phyloP scores from a whole-genome alignment of 192 early-diverging fungal genomes.

The Podila epigama region DNA sequence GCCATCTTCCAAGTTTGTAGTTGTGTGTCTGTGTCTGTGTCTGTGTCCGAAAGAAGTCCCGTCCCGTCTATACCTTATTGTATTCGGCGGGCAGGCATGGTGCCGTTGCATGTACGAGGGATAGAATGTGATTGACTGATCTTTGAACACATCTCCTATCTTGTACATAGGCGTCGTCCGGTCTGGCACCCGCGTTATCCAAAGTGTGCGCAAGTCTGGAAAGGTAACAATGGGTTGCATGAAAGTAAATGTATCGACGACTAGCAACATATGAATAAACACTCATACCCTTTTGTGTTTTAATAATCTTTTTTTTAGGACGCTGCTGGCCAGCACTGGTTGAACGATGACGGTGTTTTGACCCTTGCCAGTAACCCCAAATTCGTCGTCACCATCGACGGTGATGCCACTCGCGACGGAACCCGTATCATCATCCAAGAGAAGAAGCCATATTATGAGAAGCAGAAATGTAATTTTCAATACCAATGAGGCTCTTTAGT shows the following conservation, averaged over 20 bases:
- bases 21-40: too few species aligned
- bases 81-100: neutral
- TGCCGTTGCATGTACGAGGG: neutral
- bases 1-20: too few species aligned
- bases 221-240: conserved; percentile 22
- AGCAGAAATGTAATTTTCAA: conserved; percentile 35
- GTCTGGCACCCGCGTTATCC: conserved; percentile 39
- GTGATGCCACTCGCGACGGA: conserved; percentile 36
- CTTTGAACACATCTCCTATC: neutral
- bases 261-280: neutral
- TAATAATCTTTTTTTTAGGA: conserved; percentile 7
- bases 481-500: too few species aligned
- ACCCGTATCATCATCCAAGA: conserved; percentile 46
- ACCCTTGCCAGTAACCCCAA: conserved; percentile 45
- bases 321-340: conserved; percentile 41
- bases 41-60: too few species aligned
- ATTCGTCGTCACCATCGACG: conserved; percentile 42
- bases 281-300: neutral
- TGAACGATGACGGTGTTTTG: conserved; percentile 48
- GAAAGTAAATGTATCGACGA: too few species aligned
- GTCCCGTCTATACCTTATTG: too few species aligned
- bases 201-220: conserved; percentile 47
- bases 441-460: conserved; percentile 47
- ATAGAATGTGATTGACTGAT: neutral
- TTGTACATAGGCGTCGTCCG: conserved; percentile 22